Evolutionary conservation across 768 basidiomycete species (phyloP).

Genomic region (Agrocybe pediades): DNA sequence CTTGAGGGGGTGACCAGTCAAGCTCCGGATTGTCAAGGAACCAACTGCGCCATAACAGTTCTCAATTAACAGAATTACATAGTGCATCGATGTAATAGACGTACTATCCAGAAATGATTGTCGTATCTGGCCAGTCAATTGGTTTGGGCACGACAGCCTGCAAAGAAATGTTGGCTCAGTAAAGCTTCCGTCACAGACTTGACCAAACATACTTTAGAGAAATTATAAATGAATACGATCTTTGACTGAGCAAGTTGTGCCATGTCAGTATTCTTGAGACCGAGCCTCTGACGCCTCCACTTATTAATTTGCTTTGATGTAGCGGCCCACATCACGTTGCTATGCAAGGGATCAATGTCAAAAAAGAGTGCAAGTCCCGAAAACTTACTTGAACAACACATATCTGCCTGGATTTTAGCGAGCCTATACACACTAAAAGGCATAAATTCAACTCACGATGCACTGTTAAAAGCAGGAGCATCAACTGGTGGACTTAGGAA

Average conservation of each 20-base stretch:
- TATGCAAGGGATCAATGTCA: constrained; percentile 13
- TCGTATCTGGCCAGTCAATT: constrained; percentile 68
- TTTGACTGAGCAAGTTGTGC: constrained; percentile 60
- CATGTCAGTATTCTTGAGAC: constrained; percentile 57
- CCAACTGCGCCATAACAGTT: constrained; percentile 50
- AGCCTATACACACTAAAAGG: background rate
- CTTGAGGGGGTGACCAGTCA: constrained; percentile 54
- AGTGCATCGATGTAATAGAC: constrained; percentile 17
- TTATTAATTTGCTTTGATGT: constrained; percentile 66
- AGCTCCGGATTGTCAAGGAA: constrained; percentile 64
- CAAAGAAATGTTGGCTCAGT: background rate
- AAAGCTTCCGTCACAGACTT: background rate
- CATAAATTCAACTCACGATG: constrained; percentile 41
- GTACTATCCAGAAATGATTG: constrained; percentile 57
- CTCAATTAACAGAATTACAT: constrained; percentile 1
- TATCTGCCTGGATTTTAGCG: constrained; percentile 35
- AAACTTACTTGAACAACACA: constrained; percentile 57
- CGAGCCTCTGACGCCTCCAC: constrained; percentile 58
- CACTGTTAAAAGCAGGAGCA: constrained; percentile 59
- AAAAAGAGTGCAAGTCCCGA: background rate
- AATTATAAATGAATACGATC: constrained; percentile 67
- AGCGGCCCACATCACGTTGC: constrained; percentile 67
- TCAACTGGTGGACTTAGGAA: constrained; percentile 67
- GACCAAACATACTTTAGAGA: constrained; percentile 45
- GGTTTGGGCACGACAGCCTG: constrained; percentile 67